Conservation (phyloP, 495 filamentous ascomycete genomes). For the Podospora appendiculata region DNA sequence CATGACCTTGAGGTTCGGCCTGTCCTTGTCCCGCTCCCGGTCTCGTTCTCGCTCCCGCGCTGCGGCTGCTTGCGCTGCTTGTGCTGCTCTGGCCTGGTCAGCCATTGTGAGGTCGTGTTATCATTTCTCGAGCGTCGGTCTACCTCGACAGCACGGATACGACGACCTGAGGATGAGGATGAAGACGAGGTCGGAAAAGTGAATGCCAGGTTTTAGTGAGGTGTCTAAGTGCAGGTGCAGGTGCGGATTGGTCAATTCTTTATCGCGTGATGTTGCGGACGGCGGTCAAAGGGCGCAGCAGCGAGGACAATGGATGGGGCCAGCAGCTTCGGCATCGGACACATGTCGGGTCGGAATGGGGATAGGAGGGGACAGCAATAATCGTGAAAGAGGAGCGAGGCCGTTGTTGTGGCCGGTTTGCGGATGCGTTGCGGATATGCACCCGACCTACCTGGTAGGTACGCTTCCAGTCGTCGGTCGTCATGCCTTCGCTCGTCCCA, state of each 20-base stretch:
- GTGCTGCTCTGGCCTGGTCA: conserved; percentile 25
- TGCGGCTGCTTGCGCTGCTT: not conserved
- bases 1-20: conserved; percentile 19
- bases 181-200: not conserved
- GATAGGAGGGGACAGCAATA: too few species aligned
- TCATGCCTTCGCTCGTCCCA: too few species aligned
- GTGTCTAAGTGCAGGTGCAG: too few species aligned
- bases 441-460: too few species aligned
- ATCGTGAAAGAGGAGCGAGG: not conserved
- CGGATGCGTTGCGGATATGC: not conserved
- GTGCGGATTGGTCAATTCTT: too few species aligned
- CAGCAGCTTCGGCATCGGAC: too few species aligned
- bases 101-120: conserved; percentile 27
- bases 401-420: not conserved
- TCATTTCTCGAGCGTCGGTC: conserved; percentile 13
- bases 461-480: too few species aligned
- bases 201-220: not conserved
- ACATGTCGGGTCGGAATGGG: too few species aligned
- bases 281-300: too few species aligned
- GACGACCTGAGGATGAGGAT: not conserved
- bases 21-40: not conserved
- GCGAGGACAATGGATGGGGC: too few species aligned
- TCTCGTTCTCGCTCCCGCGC: conserved; percentile 10
- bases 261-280: too few species aligned
- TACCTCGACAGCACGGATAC: too few species aligned